Evolutionary conservation across 306 rosid species (phyloP).

Genomic region (Pyrus pyrifolia): DNA sequence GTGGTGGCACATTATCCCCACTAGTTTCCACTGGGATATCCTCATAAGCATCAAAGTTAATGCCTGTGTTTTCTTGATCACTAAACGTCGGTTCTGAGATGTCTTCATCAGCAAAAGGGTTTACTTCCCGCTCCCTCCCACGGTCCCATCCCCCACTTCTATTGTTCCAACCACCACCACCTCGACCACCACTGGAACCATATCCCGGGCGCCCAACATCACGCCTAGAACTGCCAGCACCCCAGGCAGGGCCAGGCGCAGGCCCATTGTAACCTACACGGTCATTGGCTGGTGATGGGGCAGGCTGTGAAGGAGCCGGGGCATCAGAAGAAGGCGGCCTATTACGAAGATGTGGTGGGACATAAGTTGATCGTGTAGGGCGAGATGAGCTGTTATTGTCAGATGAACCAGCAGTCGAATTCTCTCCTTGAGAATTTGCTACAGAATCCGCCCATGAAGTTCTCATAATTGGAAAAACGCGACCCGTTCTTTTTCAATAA

Average conservation of each 20-base stretch:
- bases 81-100: conserved; percentile 15
- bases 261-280: conserved; percentile 31
- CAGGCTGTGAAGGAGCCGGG: conserved; percentile 19
- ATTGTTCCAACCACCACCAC: conserved; percentile 44
- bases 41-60: conserved; percentile 81
- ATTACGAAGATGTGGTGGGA: conserved; percentile 78
- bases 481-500: conserved; percentile 16
- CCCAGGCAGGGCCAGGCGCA: conserved; percentile 29
- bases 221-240: conserved; percentile 29
- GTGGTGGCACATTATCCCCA: conserved; percentile 61
- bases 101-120: conserved; percentile 58
- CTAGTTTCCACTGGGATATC: conserved; percentile 83
- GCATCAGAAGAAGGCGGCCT: conserved; percentile 38
- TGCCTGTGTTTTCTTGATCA: conserved; percentile 54
- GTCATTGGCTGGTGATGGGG: conserved; percentile 23
- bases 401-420: conserved; percentile 28
- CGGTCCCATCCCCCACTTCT: conserved; percentile 52
- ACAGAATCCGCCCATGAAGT: conserved; percentile 72
- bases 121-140: conserved; percentile 58
- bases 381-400: conserved; percentile 19
- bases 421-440: conserved; percentile 39
- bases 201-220: conserved; percentile 40
- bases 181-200: conserved; percentile 21
- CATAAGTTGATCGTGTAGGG: conserved; percentile 46
- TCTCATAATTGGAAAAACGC: conserved; percentile 36